Base-by-base conservation (phyloP, 306 rosid genomes). In the Canavalia ensiformis region DNA sequence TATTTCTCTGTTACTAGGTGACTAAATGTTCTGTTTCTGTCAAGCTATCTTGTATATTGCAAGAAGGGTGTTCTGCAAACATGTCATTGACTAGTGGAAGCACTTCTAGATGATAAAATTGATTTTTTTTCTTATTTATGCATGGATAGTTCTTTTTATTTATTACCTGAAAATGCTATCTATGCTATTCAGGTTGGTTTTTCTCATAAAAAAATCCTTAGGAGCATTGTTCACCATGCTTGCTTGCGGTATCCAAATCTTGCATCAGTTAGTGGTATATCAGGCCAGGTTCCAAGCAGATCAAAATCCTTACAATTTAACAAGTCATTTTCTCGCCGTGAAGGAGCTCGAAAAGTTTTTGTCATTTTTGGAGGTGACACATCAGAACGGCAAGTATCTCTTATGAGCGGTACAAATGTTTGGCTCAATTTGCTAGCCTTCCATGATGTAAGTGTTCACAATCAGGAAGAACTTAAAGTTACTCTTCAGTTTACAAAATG, bases 321-420 rank as follows among this genome's bases (percentile, higher is more conserved):
- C 55, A 79, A 78, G 80, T 83, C 89, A 69, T 75, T 82, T 82
- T 69, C 82, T 67, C 81, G 8, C 68, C n/a, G 29, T 63, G 83
- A 87, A 77, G 88, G 86, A 57, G 73, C 63, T 78, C 82, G 29
- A 46, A 95, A 95, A 83, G 97, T 90, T 82, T 93, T 90, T 89
- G 95, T 95, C 84, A 87, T 95, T 84, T 93, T 95, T 87, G 97
- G 99, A 80, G 99, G 99, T 67, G 87, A 91, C 85, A 91, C 97
- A 46, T 95, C 99, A 67, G 97, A 95, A 88, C 94, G 99, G 62
- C 99, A 95, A 90, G 99, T 95, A 76, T 95, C 99, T 74, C 99
- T 95, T 74, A 95, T 95, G 97, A 93, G 99, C 45, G 99, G 97
- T 79, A 95, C 97, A 89, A 92, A 95, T 86, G 97, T 95, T 34